Evolutionary conservation across 495 filamentous ascomycete genomes (phyloP).

Genomic region (Penicillium canescens): DNA sequence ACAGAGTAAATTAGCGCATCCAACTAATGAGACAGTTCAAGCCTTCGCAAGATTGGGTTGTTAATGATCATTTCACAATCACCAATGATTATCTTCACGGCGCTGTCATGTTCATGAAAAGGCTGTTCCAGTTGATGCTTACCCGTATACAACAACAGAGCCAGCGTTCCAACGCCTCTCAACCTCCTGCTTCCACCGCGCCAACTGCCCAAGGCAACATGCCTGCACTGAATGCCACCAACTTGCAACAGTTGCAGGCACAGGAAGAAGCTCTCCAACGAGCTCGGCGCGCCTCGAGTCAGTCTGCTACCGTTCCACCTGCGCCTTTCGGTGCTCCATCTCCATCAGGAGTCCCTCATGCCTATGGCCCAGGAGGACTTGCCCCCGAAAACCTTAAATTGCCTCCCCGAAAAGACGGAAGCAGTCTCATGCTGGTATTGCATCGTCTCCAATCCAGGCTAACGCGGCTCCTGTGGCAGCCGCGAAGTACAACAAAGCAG

Average conservation of each 20-base stretch:
- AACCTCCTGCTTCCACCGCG: constrained; percentile 23
- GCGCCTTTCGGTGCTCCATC: constrained; percentile 70
- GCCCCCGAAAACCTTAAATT: constrained; percentile 59
- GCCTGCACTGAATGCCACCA: constrained; percentile 61
- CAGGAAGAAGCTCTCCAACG: constrained; percentile 46
- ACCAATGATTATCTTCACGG: constrained; percentile 54
- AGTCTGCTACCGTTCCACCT: constrained; percentile 59
- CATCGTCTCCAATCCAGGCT: constrained; percentile 31
- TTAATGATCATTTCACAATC: constrained; percentile 60
- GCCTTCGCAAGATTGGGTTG: constrained; percentile 47
- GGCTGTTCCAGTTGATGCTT: constrained; percentile 44
- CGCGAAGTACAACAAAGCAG: constrained; percentile 38
- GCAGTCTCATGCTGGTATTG: constrained; percentile 41
- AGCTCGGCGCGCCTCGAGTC: constrained; percentile 53
- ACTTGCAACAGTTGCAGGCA: constrained; percentile 59
- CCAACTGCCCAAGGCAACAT: constrained; percentile 35
- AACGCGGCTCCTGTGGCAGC: constrained; percentile 25
- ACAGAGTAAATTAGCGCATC: constrained; percentile 43
- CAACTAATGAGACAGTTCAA: constrained; percentile 61
- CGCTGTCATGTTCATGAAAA: constrained; percentile 45
- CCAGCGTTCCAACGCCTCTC: constrained; percentile 28
- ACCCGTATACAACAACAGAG: constrained; percentile 37
- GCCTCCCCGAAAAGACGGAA: constrained; percentile 63
- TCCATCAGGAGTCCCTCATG: constrained; percentile 66
- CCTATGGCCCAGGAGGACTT: constrained; percentile 47